Percentiles rank a stretch among this genome's conserved stretches.
phyloP scores from a whole-genome alignment of 805 yeast species.

The Zygosaccharomyces rouxii region DNA sequence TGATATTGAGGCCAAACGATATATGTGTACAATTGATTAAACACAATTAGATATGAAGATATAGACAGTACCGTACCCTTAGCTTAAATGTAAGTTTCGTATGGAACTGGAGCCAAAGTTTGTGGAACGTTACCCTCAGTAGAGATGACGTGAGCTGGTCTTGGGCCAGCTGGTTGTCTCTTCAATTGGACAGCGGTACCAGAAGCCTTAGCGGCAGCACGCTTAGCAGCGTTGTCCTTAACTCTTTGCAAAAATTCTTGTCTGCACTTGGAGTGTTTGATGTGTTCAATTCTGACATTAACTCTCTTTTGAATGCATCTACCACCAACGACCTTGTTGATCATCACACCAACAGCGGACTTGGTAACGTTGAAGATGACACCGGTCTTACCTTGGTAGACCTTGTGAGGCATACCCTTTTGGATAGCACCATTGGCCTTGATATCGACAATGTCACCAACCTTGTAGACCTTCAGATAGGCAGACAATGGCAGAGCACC shows the following conservation, averaged over 20 bases:
- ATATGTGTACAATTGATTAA: conserved; percentile 25
- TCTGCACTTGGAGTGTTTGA: conserved; percentile 99
- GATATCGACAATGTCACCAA: conserved; percentile 99
- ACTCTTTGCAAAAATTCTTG: conserved; percentile 98
- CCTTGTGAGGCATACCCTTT: conserved; percentile 99
- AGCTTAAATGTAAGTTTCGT: conserved; percentile 96
- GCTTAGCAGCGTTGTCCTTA: conserved; percentile 90
- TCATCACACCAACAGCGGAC: conserved; percentile 95
- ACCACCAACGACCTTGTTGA: conserved; percentile 98
- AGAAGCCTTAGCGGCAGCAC: conserved; percentile 89
- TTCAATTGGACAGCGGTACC: conserved; percentile 89
- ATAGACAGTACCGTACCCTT: conserved; percentile 20
- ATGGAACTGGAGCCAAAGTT: conserved; percentile 98
- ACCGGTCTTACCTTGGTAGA: conserved; percentile 99
- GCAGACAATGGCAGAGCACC: conserved; percentile 93
- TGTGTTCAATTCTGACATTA: conserved; percentile 97
- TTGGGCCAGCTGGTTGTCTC: conserved; percentile 99
- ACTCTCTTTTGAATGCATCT: conserved; percentile 99
- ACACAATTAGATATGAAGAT: conserved; percentile 24
- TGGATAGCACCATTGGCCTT: conserved; percentile 99
- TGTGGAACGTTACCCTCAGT: conserved; percentile 85
- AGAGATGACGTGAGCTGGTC: conserved; percentile 81
- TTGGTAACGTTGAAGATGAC: conserved; percentile 98
- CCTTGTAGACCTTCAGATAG: conserved; percentile 96
- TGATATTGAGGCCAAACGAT: conserved; percentile 9